Evolutionary conservation across 257 asterid genomes (phyloP).

Genomic region (Fraxinus pennsylvanica): DNA sequence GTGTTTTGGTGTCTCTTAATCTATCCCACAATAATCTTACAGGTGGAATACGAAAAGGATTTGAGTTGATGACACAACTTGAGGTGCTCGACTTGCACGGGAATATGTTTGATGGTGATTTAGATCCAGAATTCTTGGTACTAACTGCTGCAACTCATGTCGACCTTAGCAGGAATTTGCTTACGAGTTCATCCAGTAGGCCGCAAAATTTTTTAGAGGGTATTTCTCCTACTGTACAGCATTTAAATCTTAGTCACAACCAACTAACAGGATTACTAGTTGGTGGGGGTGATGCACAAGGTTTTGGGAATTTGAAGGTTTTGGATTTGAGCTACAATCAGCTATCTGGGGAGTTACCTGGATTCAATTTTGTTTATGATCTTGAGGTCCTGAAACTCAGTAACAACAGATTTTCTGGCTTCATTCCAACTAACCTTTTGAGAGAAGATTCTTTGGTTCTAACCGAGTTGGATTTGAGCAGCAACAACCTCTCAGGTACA

Average conservation of each 20-base stretch:
- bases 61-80: conserved; percentile 70
- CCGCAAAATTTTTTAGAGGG: conserved; percentile 46
- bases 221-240: conserved; percentile 62
- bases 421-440: conserved; percentile 76
- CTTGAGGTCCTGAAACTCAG: conserved; percentile 78
- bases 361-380: conserved; percentile 78
- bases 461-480: conserved; percentile 81
- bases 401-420: conserved; percentile 72
- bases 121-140: conserved; percentile 64
- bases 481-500: conserved; percentile 85
- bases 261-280: conserved; percentile 69
- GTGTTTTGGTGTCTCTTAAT: conserved; percentile 64
- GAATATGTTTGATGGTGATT: conserved; percentile 71
- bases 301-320: conserved; percentile 68
- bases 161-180: conserved; percentile 79
- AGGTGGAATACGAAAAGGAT: conserved; percentile 67
- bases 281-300: conserved; percentile 56
- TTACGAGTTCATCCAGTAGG: conserved; percentile 47
- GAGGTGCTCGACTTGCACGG: conserved; percentile 81
- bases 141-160: conserved; percentile 70
- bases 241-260: conserved; percentile 77
- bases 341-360: conserved; percentile 85
- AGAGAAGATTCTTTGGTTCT: conserved; percentile 81
- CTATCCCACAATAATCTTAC: conserved; percentile 66
- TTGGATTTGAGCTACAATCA: conserved; percentile 93